Percentiles rank a stretch among this genome's conserved stretches.
Evolutionary conservation across 306 rosid genomes (phyloP).

Genomic region (Castanopsis chinensis): DNA sequence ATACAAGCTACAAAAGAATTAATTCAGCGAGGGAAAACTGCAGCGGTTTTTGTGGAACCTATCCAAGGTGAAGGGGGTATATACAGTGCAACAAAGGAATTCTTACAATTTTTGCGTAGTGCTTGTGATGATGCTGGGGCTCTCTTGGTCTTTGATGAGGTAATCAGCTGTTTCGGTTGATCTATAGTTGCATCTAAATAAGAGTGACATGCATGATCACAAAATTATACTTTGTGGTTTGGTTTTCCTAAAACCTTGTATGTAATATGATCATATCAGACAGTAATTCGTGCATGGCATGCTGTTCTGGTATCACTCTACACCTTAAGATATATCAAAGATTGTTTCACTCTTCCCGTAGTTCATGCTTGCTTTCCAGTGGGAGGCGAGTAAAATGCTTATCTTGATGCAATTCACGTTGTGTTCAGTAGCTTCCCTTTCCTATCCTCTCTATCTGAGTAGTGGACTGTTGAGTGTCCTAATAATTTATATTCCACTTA

Average conservation of each 20-base stretch:
- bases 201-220: neutral
- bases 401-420: no score
- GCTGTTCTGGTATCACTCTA: neutral
- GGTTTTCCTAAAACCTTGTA: neutral
- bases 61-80: slow-evolving; percentile 98
- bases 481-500: no score
- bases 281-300: neutral
- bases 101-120: slow-evolving; percentile 56
- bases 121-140: slow-evolving; percentile 83
- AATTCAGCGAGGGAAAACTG: slow-evolving; percentile 64
- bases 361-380: no score
- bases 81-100: slow-evolving; percentile 82
- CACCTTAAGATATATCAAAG: neutral
- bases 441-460: no score
- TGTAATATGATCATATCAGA: neutral
- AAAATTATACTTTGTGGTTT: neutral
- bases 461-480: no score
- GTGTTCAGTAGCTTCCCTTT: no score
- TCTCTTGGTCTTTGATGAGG: slow-evolving; percentile 92
- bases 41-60: slow-evolving; percentile 92
- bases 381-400: no score
- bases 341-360: neutral
- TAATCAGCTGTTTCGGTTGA: slow-evolving; percentile 23
- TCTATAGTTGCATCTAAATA: neutral
- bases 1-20: slow-evolving; percentile 54